Percentiles rank a stretch among this genome's conserved stretches.
Evolutionary conservation across 2,329 filamentous ascomycete genomes (phyloP).

Genomic region (Alternaria gaisen): DNA sequence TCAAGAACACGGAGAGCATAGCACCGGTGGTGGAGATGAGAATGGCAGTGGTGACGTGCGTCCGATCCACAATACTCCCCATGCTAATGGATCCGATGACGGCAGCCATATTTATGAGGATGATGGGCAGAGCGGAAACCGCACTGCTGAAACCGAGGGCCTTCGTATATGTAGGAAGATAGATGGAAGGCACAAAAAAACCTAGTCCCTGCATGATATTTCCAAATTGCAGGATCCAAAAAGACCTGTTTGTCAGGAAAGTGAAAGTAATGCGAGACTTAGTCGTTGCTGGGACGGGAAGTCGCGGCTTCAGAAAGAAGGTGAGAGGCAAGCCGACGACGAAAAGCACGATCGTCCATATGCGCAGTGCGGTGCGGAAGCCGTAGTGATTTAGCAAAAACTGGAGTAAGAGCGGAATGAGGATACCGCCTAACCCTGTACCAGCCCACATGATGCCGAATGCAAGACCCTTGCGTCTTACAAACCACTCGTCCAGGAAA

Average conservation of each 20-base stretch:
- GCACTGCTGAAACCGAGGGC: conserved; percentile 33
- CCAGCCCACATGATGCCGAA: conserved; percentile 69
- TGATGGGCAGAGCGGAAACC: conserved; percentile 44
- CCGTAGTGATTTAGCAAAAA: conserved; percentile 51
- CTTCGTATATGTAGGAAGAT: conserved; percentile 49
- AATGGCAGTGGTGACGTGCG: conserved; percentile 53
- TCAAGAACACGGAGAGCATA: conserved; percentile 53
- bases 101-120: conserved; percentile 48
- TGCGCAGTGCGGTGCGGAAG: conserved; percentile 53
- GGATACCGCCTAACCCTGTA: conserved; percentile 54
- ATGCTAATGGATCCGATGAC: conserved; percentile 49
- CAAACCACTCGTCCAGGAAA: conserved; percentile 71
- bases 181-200: conserved; percentile 53
- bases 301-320: conserved; percentile 44
- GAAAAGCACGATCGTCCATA: conserved; percentile 49
- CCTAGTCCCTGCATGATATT: conserved; percentile 52
- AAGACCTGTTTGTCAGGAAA: conserved; percentile 41
- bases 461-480: conserved; percentile 65
- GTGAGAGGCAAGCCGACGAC: conserved; percentile 45
- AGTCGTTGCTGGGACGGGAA: conserved; percentile 33
- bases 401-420: conserved; percentile 56
- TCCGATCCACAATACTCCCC: conserved; percentile 53
- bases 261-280: conserved; percentile 36
- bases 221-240: conserved; percentile 45
- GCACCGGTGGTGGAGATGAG: conserved; percentile 54